Evolutionary conservation across 768 basidiomycete species (phyloP).

Genomic region (Phylloporus arenicola): DNA sequence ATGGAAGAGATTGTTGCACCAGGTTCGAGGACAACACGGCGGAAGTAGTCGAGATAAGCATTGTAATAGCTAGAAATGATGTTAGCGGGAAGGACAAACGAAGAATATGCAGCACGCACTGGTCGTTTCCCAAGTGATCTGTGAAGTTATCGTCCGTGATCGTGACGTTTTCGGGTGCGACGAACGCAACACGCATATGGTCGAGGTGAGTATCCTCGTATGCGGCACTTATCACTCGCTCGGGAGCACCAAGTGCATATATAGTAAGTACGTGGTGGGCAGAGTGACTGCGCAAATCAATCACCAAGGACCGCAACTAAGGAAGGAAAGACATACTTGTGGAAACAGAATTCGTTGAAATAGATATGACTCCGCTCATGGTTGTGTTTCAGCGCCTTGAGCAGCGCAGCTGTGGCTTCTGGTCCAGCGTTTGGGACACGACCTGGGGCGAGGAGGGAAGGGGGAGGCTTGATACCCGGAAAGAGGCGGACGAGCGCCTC

Average conservation of each 20-base stretch:
- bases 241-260: slow-evolving; percentile 55
- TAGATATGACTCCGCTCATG: slow-evolving; percentile 50
- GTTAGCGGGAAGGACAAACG: neutral
- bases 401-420: slow-evolving; percentile 35
- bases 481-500: slow-evolving; percentile 29
- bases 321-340: slow-evolving; percentile 20
- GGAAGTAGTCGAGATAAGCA: slow-evolving; percentile 31
- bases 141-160: slow-evolving; percentile 24
- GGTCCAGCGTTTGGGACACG: slow-evolving; percentile 35
- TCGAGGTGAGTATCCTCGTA: slow-evolving; percentile 37
- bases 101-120: slow-evolving; percentile 13
- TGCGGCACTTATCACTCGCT: slow-evolving; percentile 36
- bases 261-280: slow-evolving; percentile 54
- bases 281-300: slow-evolving; percentile 41
- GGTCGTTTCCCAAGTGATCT: slow-evolving; percentile 28
- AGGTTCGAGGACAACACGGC: slow-evolving; percentile 26
- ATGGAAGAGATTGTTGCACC: slow-evolving; percentile 29
- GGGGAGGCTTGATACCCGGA: slow-evolving; percentile 25
- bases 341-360: slow-evolving; percentile 39
- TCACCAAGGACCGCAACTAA: neutral
- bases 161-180: slow-evolving; percentile 17
- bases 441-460: slow-evolving; percentile 33
- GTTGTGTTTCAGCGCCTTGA: slow-evolving; percentile 44
- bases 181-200: slow-evolving; percentile 34
- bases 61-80: slow-evolving; percentile 24